These are phyloP conservation scores for Thelonectria rubi DNA, from an alignment of 2,329 filamentous ascomycete genomes.

Conservation along the genomic window DNA sequence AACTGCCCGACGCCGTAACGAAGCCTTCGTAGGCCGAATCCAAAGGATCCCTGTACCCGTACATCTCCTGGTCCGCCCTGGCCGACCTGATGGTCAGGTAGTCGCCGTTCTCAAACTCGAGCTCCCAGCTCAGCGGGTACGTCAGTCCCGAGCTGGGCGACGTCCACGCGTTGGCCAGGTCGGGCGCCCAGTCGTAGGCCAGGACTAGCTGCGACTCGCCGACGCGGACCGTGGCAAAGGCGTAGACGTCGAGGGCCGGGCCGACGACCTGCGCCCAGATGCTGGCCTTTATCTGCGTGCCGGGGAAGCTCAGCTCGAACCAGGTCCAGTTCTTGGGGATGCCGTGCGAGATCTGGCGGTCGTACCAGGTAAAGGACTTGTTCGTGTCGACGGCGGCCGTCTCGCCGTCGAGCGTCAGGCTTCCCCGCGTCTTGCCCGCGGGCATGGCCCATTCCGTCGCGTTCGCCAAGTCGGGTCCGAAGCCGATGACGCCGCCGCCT, in stretches of 20 bases:
- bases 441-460: conserved; percentile 18
- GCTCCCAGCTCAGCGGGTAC: conserved; percentile 9
- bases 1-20: background rate
- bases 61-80: conserved; percentile 15
- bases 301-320: conserved; percentile 13
- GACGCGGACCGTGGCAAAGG: conserved; percentile 4
- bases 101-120: conserved; percentile 18
- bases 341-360: conserved; percentile 9
- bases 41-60: background rate
- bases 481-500: conserved; percentile 2
- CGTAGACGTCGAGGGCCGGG: background rate
- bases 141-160: conserved; percentile 4
- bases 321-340: conserved; percentile 14
- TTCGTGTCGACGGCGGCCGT: background rate
- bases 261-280: conserved; percentile 2
- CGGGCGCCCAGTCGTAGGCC: conserved; percentile 3
- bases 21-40: conserved; percentile 19
- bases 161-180: conserved; percentile 4
- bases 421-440: conserved; percentile 2
- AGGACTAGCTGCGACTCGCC: conserved; percentile 1
- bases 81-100: conserved; percentile 2
- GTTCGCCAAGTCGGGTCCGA: background rate
- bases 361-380: conserved; percentile 16
- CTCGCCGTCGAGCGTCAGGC: background rate
- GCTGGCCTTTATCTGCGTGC: conserved; percentile 14